Evolutionary conservation across 208 protist genomes (phyloP).

Genomic region (Novymonas esmeraldas): DNA sequence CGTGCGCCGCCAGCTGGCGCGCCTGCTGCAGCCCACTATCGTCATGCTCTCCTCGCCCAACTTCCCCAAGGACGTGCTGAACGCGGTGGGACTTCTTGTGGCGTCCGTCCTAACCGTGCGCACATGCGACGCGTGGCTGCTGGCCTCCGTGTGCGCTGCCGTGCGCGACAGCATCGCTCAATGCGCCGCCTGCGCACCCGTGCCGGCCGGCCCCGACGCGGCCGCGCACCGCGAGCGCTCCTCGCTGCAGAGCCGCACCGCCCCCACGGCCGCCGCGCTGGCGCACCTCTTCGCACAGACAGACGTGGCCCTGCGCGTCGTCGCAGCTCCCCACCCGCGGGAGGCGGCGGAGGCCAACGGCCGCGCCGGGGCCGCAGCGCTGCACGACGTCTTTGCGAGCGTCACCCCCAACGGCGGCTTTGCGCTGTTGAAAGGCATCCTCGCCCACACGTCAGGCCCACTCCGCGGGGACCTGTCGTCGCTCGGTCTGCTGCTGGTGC

Average conservation of each 20-base stretch:
- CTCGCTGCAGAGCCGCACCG: not conserved
- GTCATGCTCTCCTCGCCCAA: constrained; percentile 65
- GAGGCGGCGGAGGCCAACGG: constrained; percentile 1
- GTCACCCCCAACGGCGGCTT: constrained; percentile 82
- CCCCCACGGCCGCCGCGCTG: not conserved
- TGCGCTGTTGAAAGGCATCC: constrained; percentile 82
- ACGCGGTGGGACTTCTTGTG: constrained; percentile 81
- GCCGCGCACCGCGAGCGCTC: not conserved
- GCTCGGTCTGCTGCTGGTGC: constrained; percentile 49
- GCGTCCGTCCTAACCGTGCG: constrained; percentile 75
- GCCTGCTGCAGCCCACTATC: constrained; percentile 52
- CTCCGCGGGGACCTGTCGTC: constrained; percentile 38
- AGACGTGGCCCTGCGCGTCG: constrained; percentile 16
- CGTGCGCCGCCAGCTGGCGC: constrained; percentile 34
- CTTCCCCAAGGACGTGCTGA: constrained; percentile 91
- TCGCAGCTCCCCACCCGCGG: constrained; percentile 19
- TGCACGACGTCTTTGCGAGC: constrained; percentile 42
- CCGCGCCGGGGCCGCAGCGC: constrained; percentile 7
- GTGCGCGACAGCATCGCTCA: constrained; percentile 26
- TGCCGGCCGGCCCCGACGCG: not conserved
- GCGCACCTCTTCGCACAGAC: constrained; percentile 19
- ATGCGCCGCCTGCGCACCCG: not conserved
- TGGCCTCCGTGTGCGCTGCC: constrained; percentile 49
- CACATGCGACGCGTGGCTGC: constrained; percentile 46
- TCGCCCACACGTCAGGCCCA: constrained; percentile 78